These are phyloP conservation scores for Phytomonas francai DNA, from an alignment of 208 protist genomes.

Conservation along the genomic window DNA sequence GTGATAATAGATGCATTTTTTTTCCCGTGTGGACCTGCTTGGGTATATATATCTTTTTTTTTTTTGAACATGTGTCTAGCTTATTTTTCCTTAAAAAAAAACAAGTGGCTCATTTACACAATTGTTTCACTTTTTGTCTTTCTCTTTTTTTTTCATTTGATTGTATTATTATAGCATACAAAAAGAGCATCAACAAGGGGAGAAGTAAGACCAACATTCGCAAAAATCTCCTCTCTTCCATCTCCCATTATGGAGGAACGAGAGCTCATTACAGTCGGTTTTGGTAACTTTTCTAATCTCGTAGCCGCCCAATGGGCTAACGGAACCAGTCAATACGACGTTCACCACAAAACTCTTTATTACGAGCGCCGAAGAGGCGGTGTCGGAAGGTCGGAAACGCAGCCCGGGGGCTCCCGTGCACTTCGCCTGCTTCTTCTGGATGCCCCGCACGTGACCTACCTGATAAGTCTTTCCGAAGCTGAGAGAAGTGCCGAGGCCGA, in stretches of 20 bases:
- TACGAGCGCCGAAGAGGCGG: slow-evolving; percentile 22
- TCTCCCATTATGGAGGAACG: slow-evolving; percentile 23
- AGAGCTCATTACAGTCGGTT: slow-evolving; percentile 67
- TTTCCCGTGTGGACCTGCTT: background rate
- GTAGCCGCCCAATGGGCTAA: slow-evolving; percentile 85
- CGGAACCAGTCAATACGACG: slow-evolving; percentile 63
- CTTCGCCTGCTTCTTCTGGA: slow-evolving; percentile 70
- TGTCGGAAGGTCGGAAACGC: slow-evolving; percentile 10
- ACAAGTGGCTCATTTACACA: slow-evolving; percentile 1
- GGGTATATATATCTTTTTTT: background rate
- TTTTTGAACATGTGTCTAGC: background rate
- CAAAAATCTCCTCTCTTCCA: background rate
- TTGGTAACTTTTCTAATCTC: slow-evolving; percentile 82
- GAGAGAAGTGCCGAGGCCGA: background rate
- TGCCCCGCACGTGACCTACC: slow-evolving; percentile 47
- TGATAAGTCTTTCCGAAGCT: slow-evolving; percentile 11
- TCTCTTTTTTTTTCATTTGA: slow-evolving; percentile 11
- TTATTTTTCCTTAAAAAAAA: slow-evolving; percentile 10
- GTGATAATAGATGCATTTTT: no score
- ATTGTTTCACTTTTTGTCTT: slow-evolving; percentile 6
- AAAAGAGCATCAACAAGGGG: background rate
- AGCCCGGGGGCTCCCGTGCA: slow-evolving; percentile 22
- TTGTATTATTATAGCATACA: slow-evolving; percentile 7
- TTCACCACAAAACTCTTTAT: slow-evolving; percentile 61
- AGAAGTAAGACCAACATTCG: background rate